phyloP scores from a whole-genome alignment of 2,329 filamentous ascomycete genomes.

The Clonostachys rosea region DNA sequence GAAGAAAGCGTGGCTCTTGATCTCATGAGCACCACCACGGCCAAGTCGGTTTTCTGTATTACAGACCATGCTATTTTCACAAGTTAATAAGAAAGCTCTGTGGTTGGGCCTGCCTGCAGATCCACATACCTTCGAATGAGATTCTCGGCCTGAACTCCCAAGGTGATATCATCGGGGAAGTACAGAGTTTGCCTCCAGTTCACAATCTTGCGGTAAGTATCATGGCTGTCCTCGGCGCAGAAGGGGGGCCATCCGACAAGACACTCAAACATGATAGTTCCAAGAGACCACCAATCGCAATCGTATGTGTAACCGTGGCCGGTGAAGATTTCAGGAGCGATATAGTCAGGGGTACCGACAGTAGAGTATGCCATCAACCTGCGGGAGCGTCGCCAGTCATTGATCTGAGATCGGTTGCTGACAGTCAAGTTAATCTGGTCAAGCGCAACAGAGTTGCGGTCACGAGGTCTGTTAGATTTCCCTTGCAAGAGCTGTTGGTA shows the following conservation, averaged over 20 bases:
- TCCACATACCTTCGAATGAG: slow-evolving; percentile 76
- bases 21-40: slow-evolving; percentile 79
- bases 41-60: slow-evolving; percentile 91
- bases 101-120: not conserved
- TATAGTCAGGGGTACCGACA: slow-evolving; percentile 97
- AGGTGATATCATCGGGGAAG: slow-evolving; percentile 91
- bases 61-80: slow-evolving; percentile 72
- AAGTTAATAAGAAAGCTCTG: not conserved
- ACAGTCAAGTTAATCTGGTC: slow-evolving; percentile 98
- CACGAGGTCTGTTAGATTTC: slow-evolving; percentile 65
- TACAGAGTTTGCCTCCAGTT: slow-evolving; percentile 96
- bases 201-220: slow-evolving; percentile 98
- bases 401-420: slow-evolving; percentile 95
- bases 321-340: slow-evolving; percentile 96
- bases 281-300: slow-evolving; percentile 99
- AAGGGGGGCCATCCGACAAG: slow-evolving; percentile 98
- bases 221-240: slow-evolving; percentile 94
- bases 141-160: slow-evolving; percentile 85
- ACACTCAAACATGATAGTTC: slow-evolving; percentile 99
- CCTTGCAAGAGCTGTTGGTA: slow-evolving; percentile 94
- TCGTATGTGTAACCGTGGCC: slow-evolving; percentile 94
- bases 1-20: slow-evolving; percentile 95
- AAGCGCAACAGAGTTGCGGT: slow-evolving; percentile 90
- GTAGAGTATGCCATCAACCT: slow-evolving; percentile 97
- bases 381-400: slow-evolving; percentile 96